Conservation (phyloP, 2,329 filamentous ascomycete species). For the Corinectria fuckeliana region DNA sequence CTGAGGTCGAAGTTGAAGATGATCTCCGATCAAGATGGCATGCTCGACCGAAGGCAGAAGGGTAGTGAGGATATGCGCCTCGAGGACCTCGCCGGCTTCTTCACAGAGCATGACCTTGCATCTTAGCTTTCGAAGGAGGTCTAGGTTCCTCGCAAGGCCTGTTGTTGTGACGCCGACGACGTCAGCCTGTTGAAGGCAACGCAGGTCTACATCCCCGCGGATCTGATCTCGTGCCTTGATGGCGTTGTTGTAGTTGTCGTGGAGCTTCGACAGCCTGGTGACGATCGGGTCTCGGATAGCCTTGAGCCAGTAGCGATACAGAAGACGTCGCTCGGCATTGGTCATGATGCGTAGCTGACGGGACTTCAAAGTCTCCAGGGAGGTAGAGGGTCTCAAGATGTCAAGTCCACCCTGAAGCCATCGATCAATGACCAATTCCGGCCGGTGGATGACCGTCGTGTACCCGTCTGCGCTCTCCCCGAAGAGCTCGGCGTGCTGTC, state of each 20-base stretch:
- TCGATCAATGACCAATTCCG: neutral
- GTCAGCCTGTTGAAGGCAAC: slow-evolving; percentile 47
- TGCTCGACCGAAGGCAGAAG: slow-evolving; percentile 67
- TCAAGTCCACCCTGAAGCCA: neutral
- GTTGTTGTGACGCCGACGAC: slow-evolving; percentile 68
- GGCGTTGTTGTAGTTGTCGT: neutral
- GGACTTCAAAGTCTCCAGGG: neutral
- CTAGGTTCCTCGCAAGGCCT: slow-evolving; percentile 59
- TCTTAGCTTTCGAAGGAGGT: slow-evolving; percentile 54
- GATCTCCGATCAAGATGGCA: slow-evolving; percentile 67
- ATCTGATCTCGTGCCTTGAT: slow-evolving; percentile 7
- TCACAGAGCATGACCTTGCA: slow-evolving; percentile 69
- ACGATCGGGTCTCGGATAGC: neutral
- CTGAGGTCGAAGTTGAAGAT: slow-evolving; percentile 64
- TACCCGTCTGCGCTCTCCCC: neutral
- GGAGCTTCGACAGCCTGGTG: neutral
- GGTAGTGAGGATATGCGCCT: slow-evolving; percentile 66
- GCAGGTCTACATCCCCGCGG: slow-evolving; percentile 44
- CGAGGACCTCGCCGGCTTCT: slow-evolving; percentile 72
- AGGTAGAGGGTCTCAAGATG: neutral
- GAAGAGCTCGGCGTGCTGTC: neutral
- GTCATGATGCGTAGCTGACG: neutral
- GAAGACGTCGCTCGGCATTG: neutral
- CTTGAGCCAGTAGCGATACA: neutral
- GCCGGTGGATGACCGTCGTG: neutral